Base-by-base conservation (phyloP, 2,329 filamentous ascomycete genomes). In the Penicillium sp. region DNA sequence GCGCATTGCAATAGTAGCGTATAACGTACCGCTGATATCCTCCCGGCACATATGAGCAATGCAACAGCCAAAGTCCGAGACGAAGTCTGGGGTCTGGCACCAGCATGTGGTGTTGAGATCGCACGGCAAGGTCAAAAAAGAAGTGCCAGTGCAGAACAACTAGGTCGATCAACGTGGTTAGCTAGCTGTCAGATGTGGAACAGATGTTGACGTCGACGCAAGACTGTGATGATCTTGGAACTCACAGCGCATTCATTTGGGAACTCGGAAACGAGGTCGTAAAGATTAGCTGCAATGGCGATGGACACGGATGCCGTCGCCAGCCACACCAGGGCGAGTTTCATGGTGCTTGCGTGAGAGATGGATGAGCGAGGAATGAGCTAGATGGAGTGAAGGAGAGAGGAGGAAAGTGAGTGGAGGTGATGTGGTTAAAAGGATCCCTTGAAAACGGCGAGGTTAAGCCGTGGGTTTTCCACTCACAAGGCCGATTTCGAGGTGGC, bases 241-340 rank as follows among this genome's bases (percentile, higher is more conserved):
- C 51, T 54, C 17, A 54, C 51, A 4, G 51, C 51, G 51, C 51
- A 54, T 13, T 19, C 22, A 19, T 38, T 19, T 38, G 51, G 17
- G 10, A 54, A 54, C 10, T 10, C 33, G 22, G 12, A 10, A 10
- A 35, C n/a, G 19, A 54, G 33, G 51, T 54, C 38, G 22, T 28
- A n/a, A 9, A 54, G 19, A n/a, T 13, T 2, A 17, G 12, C 15
- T 10, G 35, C 35, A 13, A 3, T n/a, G 22, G 35, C 35, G 30
- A 40, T 9, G 8, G 33, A 38, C 33, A 54, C n/a, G n/a, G 28
- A 22, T 12, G 35, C 26, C 33, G 22, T 35, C 7, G 17, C 35
- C 10, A 54, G 35, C 35, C 19, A 54, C 7, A 22, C 9, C 13
- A 54, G 35, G 10, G 17, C 24, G 35, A 54, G 6, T 10, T 28